Conservation (phyloP, 345 rosid species). For the Aquilaria sinensis region DNA sequence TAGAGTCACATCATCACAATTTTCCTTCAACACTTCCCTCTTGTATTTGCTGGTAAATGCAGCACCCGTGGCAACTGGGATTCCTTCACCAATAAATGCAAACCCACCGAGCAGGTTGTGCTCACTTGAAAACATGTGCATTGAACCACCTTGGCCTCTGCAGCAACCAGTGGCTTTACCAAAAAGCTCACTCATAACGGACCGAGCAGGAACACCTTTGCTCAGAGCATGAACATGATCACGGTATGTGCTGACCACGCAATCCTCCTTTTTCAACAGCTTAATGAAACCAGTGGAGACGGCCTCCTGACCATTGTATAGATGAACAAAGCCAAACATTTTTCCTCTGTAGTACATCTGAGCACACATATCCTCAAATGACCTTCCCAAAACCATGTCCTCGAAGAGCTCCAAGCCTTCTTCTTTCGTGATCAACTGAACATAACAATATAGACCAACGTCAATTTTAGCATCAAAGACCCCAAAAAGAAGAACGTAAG, state of each 20-base stretch:
- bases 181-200: conserved; percentile 88
- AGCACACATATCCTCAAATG: conserved; percentile 91
- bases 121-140: conserved; percentile 90
- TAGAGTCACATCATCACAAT: conserved; percentile 58
- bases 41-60: conserved; percentile 62
- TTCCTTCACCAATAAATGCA: conserved; percentile 85
- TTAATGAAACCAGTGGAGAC: conserved; percentile 76
- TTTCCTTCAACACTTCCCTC: conserved; percentile 62
- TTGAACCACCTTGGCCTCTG: conserved; percentile 84
- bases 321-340: conserved; percentile 86
- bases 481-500: background rate
- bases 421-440: conserved; percentile 61
- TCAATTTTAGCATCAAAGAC: background rate
- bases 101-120: conserved; percentile 83
- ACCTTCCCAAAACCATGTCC: conserved; percentile 72
- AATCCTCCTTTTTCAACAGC: conserved; percentile 50
- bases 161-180: conserved; percentile 83
- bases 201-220: conserved; percentile 80
- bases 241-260: conserved; percentile 71
- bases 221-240: conserved; percentile 86
- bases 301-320: conserved; percentile 87
- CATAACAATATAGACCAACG: background rate
- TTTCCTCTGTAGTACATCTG: conserved; percentile 90
- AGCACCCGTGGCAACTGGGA: conserved; percentile 82
- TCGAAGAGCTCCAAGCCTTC: conserved; percentile 73